Base-by-base conservation (phyloP, 2,329 filamentous ascomycete species). In the Periconia sp. region DNA sequence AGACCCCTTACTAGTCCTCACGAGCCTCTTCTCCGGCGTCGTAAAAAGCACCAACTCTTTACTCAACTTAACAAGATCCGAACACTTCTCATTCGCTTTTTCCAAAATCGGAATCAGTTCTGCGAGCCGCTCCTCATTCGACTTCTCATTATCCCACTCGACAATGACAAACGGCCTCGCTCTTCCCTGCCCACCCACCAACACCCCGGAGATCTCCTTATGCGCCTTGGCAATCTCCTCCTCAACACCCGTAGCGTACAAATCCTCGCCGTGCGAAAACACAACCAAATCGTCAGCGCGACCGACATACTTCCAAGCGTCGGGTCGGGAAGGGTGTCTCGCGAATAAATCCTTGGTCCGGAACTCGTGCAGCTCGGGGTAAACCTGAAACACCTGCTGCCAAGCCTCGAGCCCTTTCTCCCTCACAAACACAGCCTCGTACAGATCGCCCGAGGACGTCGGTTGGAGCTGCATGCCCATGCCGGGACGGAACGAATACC, bases 201-300 rank as follows among this genome's bases (percentile, higher is more conserved):
- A 41, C 14, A 50, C 55, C 2, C 30, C 51, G 1, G 41, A 44
- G 7, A 56, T 41, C 13, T 15, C 40, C 18, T 14, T 43, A 33
- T 47, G 44, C 5, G 43, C 43, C 13, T 37, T 37, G 3, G 13
- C 33, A 20, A 58, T 47, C n/a, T 37, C 35, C 52, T 61, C 20
- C 31, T 49, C 46, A 6, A 53, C 48, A 23, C 49, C 47, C 11
- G 27, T 41, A 8, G 41, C 53, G 19, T 50, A 51, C 6, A 82
- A 61, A 62, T 82, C 82, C 65, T 82, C 79, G 33, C 80, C 80
- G 43, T 77, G 81, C 1, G 76, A 78, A 31, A 82, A 76, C 13
- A 82, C 78, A 15, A 82, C 77, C 45, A 82, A 68, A 54, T 79
- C 77, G 53, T 82, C 79, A 0, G 53, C 57, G n/a, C 68, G 57